Base-by-base conservation (phyloP, 192 early-diverging fungal species). In the Podila clonocystis region DNA sequence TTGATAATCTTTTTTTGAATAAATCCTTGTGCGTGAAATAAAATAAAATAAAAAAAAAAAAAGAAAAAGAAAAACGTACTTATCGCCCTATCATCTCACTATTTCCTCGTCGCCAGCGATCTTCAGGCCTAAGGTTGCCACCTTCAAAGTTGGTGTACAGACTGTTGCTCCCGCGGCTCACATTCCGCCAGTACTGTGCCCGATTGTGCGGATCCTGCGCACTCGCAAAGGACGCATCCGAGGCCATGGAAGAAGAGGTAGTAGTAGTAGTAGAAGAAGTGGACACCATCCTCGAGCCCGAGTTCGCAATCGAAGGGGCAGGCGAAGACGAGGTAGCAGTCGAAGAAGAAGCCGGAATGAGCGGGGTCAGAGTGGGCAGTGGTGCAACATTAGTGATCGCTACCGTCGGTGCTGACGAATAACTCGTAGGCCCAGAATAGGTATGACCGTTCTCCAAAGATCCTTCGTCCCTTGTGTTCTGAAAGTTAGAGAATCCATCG, bases 21-120 rank as follows among this genome's bases (percentile, higher is more conserved):
- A 41, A 41, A 11, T 15, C 13, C 12, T 55, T 55, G 9, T 6
- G n/a, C 63, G 11, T 38, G 26, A 38, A 63, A 41, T 19, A 26
- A 49, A 65, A 50, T n/a, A n/a, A 49, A 31, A 19, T 5, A 15
- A 20, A 65, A 13, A 12, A 34, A 41, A 6, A 63, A 33, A 31
- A 28, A 65, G 50, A 17, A 22, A 36, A 50, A 57, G n/a, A 26
- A 34, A 31, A 34, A 7, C n/a, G 20, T 34, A 15, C 24, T 59
- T 48, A 79, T 33, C 75, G 69, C 13, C 75, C 75, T 57, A 79
- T 26, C 65, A 67, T 79, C 36, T 79, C 75, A 41, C 67, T 52
- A 9, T 62, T 20, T 2, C 75, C 75, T 34, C 75, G 50, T 26
- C 70, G 75, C 75, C 75, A 79, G 24, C 65, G 59, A 15, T 72